A percentile compares a stretch with the other conserved stretches of the same genome.
Evolutionary conservation across 495 filamentous ascomycete species (phyloP).

Genomic region (Aspergillus wentii): DNA sequence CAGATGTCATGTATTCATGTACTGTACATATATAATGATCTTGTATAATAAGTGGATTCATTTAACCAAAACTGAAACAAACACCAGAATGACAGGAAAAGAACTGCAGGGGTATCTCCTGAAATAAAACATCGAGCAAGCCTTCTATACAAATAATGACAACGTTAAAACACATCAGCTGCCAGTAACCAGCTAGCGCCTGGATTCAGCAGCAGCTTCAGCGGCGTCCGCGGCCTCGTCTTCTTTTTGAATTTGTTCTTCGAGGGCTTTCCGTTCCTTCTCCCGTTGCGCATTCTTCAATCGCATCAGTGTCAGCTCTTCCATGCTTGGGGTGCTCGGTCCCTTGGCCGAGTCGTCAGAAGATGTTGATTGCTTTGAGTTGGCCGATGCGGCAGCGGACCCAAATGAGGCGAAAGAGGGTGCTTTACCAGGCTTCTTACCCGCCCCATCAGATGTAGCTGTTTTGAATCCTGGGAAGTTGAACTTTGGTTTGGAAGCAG

Average conservation of each 20-base stretch:
- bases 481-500: conserved; percentile 22
- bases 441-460: conserved; percentile 11
- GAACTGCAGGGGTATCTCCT: conserved; percentile 1
- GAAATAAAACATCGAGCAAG: too few species aligned
- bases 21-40: conserved; percentile 16
- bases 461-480: conserved; percentile 32
- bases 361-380: conserved; percentile 23
- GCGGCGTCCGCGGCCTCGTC: conserved; percentile 47
- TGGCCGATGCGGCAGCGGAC: conserved; percentile 24
- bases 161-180: too few species aligned
- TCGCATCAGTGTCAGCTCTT: conserved; percentile 58
- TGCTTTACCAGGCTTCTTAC: conserved; percentile 31
- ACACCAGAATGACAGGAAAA: too few species aligned
- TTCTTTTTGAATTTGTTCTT: conserved; percentile 49
- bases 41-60: conserved; percentile 16
- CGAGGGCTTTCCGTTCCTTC: conserved; percentile 48
- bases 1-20: conserved; percentile 15
- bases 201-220: conserved; percentile 26
- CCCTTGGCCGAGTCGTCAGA: conserved; percentile 23
- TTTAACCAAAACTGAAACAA: too few species aligned
- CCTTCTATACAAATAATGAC: too few species aligned
- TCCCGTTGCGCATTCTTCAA: conserved; percentile 55
- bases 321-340: conserved; percentile 42
- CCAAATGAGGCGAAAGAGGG: conserved; percentile 49
- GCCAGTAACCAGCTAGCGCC: too few species aligned